Percentiles rank a stretch among this genome's conserved stretches.
Conservation (phyloP, 148 eudicot species). For the Agrostemma githago region DNA sequence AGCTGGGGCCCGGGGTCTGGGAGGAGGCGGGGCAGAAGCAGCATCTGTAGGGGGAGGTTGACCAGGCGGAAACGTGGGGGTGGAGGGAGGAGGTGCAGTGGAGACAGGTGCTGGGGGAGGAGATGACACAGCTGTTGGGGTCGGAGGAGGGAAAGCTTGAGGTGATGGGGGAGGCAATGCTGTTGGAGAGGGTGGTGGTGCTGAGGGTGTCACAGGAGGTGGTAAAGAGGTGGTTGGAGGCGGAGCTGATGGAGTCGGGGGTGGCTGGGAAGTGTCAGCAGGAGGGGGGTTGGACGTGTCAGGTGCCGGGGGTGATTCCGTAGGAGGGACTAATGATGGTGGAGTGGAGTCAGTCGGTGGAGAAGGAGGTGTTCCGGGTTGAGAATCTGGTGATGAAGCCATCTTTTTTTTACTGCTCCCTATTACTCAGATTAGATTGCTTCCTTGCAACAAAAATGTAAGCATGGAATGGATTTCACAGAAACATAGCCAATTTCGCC, state of each 20-base stretch:
- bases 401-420: slow-evolving; percentile 20
- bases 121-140: slow-evolving; percentile 9
- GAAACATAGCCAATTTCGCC: slow-evolving; percentile 22
- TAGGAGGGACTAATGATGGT: slow-evolving; percentile 21
- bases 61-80: not conserved
- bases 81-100: slow-evolving; percentile 26
- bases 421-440: not conserved
- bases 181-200: slow-evolving; percentile 13
- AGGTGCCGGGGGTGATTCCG: slow-evolving; percentile 5
- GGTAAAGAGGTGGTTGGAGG: slow-evolving; percentile 22
- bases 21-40: slow-evolving; percentile 27
- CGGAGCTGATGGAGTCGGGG: slow-evolving; percentile 1
- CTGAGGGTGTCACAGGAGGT: slow-evolving; percentile 22
- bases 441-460: slow-evolving; percentile 27
- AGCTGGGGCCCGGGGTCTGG: not conserved
- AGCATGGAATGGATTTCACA: slow-evolving; percentile 29
- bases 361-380: slow-evolving; percentile 30
- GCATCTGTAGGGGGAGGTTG: not conserved
- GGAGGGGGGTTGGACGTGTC: slow-evolving; percentile 26
- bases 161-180: slow-evolving; percentile 16
- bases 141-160: slow-evolving; percentile 27
- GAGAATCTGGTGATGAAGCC: slow-evolving; percentile 53
- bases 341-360: slow-evolving; percentile 20
- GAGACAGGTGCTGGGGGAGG: slow-evolving; percentile 26
- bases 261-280: slow-evolving; percentile 23